A percentile compares a stretch with the other conserved stretches of the same genome.
Conservation (phyloP, 176 grass and related monocot species). For the Aegilops umbellulata region DNA sequence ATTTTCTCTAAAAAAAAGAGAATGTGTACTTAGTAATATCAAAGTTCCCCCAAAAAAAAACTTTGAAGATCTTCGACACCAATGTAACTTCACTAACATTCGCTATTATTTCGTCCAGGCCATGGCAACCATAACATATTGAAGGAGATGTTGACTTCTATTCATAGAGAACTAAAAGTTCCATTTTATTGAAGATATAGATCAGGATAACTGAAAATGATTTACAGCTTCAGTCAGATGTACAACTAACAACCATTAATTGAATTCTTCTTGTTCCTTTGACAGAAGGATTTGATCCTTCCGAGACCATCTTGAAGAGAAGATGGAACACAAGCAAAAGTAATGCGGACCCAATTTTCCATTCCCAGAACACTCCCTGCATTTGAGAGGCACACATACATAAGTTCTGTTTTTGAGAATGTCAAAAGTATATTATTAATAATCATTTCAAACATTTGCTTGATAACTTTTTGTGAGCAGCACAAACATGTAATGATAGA, state of each 20-base stretch:
- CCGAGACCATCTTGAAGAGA: conserved; percentile 49
- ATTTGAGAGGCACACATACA: neutral
- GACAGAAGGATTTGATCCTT: conserved; percentile 49
- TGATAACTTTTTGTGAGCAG: neutral
- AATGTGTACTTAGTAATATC: too few relatives aligned
- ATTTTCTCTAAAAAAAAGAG: too few relatives aligned
- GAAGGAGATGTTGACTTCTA: neutral
- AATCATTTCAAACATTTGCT: neutral
- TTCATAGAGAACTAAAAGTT: neutral
- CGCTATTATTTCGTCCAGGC: neutral
- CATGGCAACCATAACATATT: neutral
- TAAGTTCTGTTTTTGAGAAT: neutral
- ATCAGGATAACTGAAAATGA: neutral
- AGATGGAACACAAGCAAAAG: conserved; percentile 48
- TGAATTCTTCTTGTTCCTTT: conserved; percentile 34
- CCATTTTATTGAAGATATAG: neutral
- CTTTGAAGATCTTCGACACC: too few relatives aligned
- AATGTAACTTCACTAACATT: too few relatives aligned
- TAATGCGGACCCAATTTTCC: conserved; percentile 52
- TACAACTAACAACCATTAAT: conserved; percentile 13
- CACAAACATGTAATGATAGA: neutral
- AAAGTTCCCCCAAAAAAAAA: too few relatives aligned
- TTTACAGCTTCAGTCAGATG: neutral
- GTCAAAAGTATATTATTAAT: neutral
- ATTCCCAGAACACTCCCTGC: conserved; percentile 50